These are phyloP conservation scores for Orobanche coerulescens DNA, from an alignment of 257 asterid species.

Conservation along the genomic window DNA sequence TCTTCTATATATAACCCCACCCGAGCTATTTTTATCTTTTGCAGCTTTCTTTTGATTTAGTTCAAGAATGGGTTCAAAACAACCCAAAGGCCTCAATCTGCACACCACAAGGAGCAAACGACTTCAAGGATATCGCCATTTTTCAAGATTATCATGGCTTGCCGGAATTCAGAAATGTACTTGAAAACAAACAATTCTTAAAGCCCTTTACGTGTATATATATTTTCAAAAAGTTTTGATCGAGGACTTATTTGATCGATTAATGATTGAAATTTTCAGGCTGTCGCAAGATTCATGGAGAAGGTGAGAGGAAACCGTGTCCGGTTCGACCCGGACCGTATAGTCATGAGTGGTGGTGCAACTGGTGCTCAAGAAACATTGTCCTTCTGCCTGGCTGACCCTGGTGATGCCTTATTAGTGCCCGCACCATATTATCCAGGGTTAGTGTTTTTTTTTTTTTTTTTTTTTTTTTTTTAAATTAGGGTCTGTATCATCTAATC, in stretches of 20 bases:
- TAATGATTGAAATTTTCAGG: constrained; percentile 30
- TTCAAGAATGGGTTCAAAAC: constrained; percentile 45
- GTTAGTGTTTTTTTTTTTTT: constrained; percentile 23
- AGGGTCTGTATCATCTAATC: neutral
- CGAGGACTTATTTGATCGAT: neutral
- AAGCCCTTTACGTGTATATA: neutral
- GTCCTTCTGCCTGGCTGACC: constrained; percentile 80
- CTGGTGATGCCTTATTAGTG: constrained; percentile 73
- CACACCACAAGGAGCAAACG: constrained; percentile 41
- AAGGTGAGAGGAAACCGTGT: constrained; percentile 63
- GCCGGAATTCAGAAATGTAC: constrained; percentile 68
- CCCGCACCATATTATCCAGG: constrained; percentile 91
- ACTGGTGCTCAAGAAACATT: constrained; percentile 76
- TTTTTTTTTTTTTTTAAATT: neutral
- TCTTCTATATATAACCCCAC: neutral
- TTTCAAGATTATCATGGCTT: constrained; percentile 74
- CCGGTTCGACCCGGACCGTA: constrained; percentile 54
- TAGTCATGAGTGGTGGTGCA: constrained; percentile 89
- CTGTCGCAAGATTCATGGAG: constrained; percentile 83
- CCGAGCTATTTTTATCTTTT: neutral
- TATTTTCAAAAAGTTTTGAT: neutral
- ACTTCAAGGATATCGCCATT: constrained; percentile 52
- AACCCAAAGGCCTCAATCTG: constrained; percentile 64
- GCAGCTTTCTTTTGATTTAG: constrained; percentile 59
- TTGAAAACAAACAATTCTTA: neutral